Base-by-base conservation (phyloP, 139 green algal genomes). In the Coelastrella sp. region DNA sequence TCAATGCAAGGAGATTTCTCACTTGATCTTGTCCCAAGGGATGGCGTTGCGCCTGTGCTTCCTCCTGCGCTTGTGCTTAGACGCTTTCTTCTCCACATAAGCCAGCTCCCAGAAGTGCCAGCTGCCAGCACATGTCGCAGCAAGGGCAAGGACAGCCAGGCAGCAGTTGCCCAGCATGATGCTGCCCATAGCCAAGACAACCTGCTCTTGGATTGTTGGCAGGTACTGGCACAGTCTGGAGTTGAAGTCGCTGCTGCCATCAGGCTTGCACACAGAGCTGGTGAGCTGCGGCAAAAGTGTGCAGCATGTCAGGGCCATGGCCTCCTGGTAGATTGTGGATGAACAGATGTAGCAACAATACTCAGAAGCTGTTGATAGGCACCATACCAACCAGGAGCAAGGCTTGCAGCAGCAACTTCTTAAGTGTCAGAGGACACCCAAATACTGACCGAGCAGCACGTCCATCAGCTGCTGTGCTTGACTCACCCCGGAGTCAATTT, bases 31-130 rank as follows among this genome's bases (percentile, higher is more conserved):
- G 56, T 88, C 84, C 93, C 93, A 96, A 8, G 93, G 93, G 68
- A 96, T 96, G 66, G 78, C n/a, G 78, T 91, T 83, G 84, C 94
- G 94, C 73, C 91, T 80, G 70, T 91, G 92, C 79, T 90, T 91
- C 83, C 93, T 88, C 61, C 94, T 89, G 65, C 92, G 90, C 91
- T 93, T 91, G 90, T 95, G 92, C 92, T 96, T 96, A 76, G 87
- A 76, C 4, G 91, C 90, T 87, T 93, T 92, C 89, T 93, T 94
- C 91, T 95, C 92, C n/a, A 96, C 90, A 88, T 90, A 94, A 4
- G 84, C 74, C 63, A 95, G 80, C 91, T 95, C 93, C 88, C 87
- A 92, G 15, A 90, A n/a, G 85, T 93, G 92, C 93, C 89, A 91
- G 57, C 24, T 68, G 61, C 66, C 78, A 59, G 78, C 79, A 5